Evolutionary conservation across 169 alveolate genomes (phyloP), one percentile per base, ranked within the genome.

Genomic region (Haemoproteus tartakovskyi): DNA sequence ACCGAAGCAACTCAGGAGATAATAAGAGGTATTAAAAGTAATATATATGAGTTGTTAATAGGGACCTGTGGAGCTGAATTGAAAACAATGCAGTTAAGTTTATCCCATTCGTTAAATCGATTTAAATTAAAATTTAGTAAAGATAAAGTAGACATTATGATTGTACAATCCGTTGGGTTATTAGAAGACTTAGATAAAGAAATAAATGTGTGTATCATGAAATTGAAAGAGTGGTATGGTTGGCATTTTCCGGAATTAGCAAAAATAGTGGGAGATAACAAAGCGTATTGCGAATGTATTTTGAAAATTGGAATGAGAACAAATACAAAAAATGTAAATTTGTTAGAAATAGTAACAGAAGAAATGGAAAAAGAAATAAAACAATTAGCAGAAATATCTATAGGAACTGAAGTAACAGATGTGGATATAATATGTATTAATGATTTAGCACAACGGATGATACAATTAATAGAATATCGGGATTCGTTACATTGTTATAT

Each of bases 201-300:
- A 79, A 91, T 97, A 45, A 97, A 97, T 83, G 87, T 97, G 11
- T 96, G 95, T 79, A 92, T 96, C 60, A 97, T 97, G 99, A 90
- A 99, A 82, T 95, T 95, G 9, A 92, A 95, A 79, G 99, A 97
- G 79, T 97, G 99, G 99, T 98, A 95, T 85, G 97, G 99, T 30
- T 98, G 99, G 99, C 99, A 98, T 89, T 98, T 98, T 94, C 99
- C 99, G 6, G 99, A 98, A 88, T 95, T 98, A 40, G 89, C 91
- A 14, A 96, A 95, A 85, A 96, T 98, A 47, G 96, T 98, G 50
- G 91, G 95, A 0, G 99, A 98, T 87, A 97, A 95, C 85, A 82
- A 91, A 24, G 88, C 92, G 64, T 98, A 91, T 89, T 94, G 98
- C 29, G 92, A 95, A 80, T 81, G 90, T 16, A 98, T 95, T 1